Base-by-base conservation (phyloP, 306 rosid genomes). In the Casuarina glauca region DNA sequence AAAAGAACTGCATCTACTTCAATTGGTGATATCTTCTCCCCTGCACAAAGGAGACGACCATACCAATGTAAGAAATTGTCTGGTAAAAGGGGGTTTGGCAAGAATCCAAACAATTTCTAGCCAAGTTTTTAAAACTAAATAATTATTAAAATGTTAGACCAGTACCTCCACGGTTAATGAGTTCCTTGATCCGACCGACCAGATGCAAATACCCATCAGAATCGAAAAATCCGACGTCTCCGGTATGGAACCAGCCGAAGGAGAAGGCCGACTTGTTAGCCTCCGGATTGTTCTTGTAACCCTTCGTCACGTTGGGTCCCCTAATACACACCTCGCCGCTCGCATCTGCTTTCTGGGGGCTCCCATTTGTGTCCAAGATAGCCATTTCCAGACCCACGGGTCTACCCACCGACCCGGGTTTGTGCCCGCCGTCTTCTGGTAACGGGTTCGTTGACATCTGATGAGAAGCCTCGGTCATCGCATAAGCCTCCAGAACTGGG, bases 401-500 rank as follows among this genome's bases (percentile, higher is more conserved):
- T 6, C 73, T 84, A 4, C 98, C 98, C 1, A 92, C 98, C 3
- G 98, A 92, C 84, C 98, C 97, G 46, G 97, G 68, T 41, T 91
- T 95, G 81, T 92, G 97, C 6, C 54, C 78, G 20, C 98, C 97
- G 35, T 92, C 87, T 41, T 84, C 86, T 38, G 96, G 97, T 44
- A 95, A 77, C 45, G 97, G 98, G 72, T 91, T 95, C 26, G 98
- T 91, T 0, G 88, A 50, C 98, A 92, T 92, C 0, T 83, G 72
- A 88, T 95, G 98, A 3, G 97, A 12, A 9, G 98, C 98, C 53
- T 95, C 98, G 0, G 98, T 95, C 98, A 95, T 95, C 1, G 98
- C 98, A 68, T 95, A 95, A 0, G 98, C 90, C 81, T 95, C 98
- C 79, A 95, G 75, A 46, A 92, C 98, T 32, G 98, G 97, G 9